Evolutionary conservation across 2,329 filamentous ascomycete genomes (phyloP), one percentile per base, ranked within the genome.

Genomic region (Penicillium sp.): DNA sequence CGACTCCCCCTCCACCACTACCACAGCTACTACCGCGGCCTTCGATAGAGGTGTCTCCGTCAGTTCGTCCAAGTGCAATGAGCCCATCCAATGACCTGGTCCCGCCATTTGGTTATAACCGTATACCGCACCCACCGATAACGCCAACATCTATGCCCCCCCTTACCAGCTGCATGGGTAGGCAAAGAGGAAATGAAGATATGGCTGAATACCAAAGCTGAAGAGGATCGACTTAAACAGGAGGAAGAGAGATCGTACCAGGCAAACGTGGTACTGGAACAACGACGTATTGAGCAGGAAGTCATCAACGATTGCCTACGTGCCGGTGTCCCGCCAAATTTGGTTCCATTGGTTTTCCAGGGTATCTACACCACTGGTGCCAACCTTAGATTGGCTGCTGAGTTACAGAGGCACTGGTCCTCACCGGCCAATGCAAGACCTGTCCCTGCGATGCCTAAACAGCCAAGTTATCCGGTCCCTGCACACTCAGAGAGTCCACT

Each of bases 291-390:
- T 52, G 89, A 91, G 71, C 83, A 87, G 67, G 85, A 85, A 42
- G 91, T 92, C 74, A 73, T 92, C 53, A 79, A 82, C 51, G 85
- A 87, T 19, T 88, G 87, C 2, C 70, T 91, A 49, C 79, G 81
- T 50, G 84, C 85, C 35, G 88, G 88, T 10, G 84, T 92, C 47
- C 88, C 89, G 9, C 87, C 88, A 11, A 81, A 86, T 34, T 84
- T 91, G 80, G 81, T 91, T 26, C 89, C 89, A 7, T 76, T 90
- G 55, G 84, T 92, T 23, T 91, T 92, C 13, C 45, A 40, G 7
- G 35, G 34, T 7, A 32, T 46, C 10, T 38, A 47, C 7, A 34
- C 16, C 9, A 16, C 34, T 14, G 26, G 34, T 39, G 11, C 13
- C 13, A 44, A 51, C 36, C n/a, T 18, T 19, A 19, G 18, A 43